phyloP scores from a whole-genome alignment of 768 basidiomycete genomes.

The Suillus tomentosus region DNA sequence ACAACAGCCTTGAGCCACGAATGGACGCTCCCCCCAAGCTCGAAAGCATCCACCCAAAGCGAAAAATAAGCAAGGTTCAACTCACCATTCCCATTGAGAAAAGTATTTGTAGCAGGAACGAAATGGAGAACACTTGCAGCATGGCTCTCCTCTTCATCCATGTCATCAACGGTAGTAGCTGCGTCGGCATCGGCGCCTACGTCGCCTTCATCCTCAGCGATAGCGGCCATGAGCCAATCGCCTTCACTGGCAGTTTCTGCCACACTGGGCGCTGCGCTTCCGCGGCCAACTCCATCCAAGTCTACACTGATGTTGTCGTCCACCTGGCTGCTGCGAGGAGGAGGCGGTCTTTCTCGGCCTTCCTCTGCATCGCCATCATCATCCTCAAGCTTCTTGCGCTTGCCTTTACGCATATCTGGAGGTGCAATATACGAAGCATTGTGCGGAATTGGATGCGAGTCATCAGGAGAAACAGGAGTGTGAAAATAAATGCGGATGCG shows the following conservation, averaged over 20 bases:
- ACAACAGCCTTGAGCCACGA: slow-evolving; percentile 40
- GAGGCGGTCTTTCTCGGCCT: slow-evolving; percentile 66
- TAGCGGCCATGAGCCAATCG: slow-evolving; percentile 90
- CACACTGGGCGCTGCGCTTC: slow-evolving; percentile 70
- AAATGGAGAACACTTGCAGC: slow-evolving; percentile 41
- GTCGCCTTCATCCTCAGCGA: slow-evolving; percentile 70
- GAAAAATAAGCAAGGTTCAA: slow-evolving; percentile 34
- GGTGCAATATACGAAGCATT: slow-evolving; percentile 49
- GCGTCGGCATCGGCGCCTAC: slow-evolving; percentile 54
- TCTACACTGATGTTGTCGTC: slow-evolving; percentile 61
- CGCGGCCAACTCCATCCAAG: slow-evolving; percentile 55
- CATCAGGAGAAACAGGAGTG: slow-evolving; percentile 82
- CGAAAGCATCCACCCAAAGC: slow-evolving; percentile 51
- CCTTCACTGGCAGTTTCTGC: slow-evolving; percentile 66
- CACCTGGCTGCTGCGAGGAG: slow-evolving; percentile 43
- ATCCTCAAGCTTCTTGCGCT: slow-evolving; percentile 88
- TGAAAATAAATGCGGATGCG: slow-evolving; percentile 92
- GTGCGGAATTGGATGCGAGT: slow-evolving; percentile 74
- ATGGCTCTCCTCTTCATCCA: slow-evolving; percentile 47
- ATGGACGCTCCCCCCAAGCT: slow-evolving; percentile 45
- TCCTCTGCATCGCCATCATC: slow-evolving; percentile 83
- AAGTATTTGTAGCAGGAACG: slow-evolving; percentile 35
- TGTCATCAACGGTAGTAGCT: slow-evolving; percentile 44
- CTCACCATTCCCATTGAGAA: slow-evolving; percentile 55
- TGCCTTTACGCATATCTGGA: slow-evolving; percentile 72